Base-by-base conservation (phyloP, 1,284 basidiomycete species). In the Gymnopus androsaceus region DNA sequence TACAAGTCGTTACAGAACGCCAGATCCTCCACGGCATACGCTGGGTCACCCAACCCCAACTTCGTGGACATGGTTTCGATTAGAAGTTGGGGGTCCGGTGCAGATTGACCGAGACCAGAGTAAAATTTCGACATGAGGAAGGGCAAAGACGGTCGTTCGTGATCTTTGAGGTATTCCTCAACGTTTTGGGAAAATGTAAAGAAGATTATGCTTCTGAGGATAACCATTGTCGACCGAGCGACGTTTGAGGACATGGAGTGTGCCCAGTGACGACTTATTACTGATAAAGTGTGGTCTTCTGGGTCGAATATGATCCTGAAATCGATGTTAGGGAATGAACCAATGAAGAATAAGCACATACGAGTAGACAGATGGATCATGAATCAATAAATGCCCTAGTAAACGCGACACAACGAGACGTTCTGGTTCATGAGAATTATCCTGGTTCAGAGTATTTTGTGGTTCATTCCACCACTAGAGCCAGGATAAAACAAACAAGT, bases 381-480 rank as follows among this genome's bases (percentile, higher is more conserved):
- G 34, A 1, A 50, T 36, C 12, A 50, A 36, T 4, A 50, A 11
- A 38, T 50, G 23, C 2, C 48, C 48, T 19, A 50, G 23, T 11
- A 50, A 6, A 15, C 48, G 25, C 7, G 48, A 50, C 9, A 50
- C 48, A 28, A 50, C 34, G 4, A 50, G 21, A 37, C 48, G 48
- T 25, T 50, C 48, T 28, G 48, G 48, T n/a, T 50, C 48, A 27
- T 50, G 48, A 9, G 33, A 11, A 21, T 11, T 37, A 28, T 28
- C 34, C 7, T 37, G 33, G 17, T 50, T 37, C 2, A 50, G 34
- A 1, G 48, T 25, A 27, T 50, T 38, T 27, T 50, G 48, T n/a
- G 48, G 48, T 37, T 50, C 48, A 27, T 25, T 37, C 48, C 48
- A 50, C 48, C 48, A 50, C 48, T 50, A 19, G 19, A 15, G 3